Conservation (phyloP, 2,329 filamentous ascomycete genomes). For the Aspergillus puulaauensis region DNA sequence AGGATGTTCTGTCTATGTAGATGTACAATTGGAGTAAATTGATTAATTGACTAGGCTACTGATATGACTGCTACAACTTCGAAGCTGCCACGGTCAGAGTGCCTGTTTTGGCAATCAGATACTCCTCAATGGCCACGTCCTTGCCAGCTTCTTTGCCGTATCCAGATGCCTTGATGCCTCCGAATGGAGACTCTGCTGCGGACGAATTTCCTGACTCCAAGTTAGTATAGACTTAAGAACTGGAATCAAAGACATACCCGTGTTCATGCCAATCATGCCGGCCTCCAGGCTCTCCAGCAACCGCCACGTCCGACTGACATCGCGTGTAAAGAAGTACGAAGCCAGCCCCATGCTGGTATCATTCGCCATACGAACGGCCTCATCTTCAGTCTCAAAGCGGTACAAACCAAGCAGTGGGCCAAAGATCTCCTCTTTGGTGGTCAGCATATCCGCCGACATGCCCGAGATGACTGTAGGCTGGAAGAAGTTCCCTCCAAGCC, state of each 20-base stretch:
- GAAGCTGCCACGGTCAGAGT: background rate
- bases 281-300: constrained; percentile 15
- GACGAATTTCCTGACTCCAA: constrained; percentile 13
- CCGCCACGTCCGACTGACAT: constrained; percentile 9
- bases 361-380: constrained; percentile 37
- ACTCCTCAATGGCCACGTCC: constrained; percentile 43
- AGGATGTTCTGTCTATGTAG: too few relatives aligned
- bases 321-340: background rate
- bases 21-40: too few relatives aligned
- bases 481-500: constrained; percentile 55
- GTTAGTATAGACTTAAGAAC: background rate
- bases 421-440: constrained; percentile 62
- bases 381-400: constrained; percentile 64
- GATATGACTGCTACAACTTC: background rate
- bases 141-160: constrained; percentile 53
- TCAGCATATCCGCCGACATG: constrained; percentile 58
- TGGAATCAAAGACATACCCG: background rate
- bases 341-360: constrained; percentile 8
- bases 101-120: constrained; percentile 24
- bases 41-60: too few relatives aligned
- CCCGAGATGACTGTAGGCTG: constrained; percentile 64
- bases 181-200: constrained; percentile 24
- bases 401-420: constrained; percentile 63
- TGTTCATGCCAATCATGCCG: constrained; percentile 27
- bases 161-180: constrained; percentile 31